Base-by-base conservation (phyloP, 148 eudicot species). In the Oxyria digyna region DNA sequence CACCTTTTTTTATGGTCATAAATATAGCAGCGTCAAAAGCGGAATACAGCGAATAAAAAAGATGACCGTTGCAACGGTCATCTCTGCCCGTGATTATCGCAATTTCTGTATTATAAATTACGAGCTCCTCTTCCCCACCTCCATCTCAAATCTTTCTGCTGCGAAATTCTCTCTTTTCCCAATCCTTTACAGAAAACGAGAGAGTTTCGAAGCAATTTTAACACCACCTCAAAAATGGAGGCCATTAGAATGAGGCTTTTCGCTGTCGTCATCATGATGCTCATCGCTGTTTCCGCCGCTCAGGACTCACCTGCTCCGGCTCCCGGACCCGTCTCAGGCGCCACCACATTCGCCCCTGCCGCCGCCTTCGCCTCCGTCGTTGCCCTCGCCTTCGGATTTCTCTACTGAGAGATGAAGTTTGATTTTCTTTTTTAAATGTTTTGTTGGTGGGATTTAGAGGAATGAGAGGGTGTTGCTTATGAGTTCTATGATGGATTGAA, bases 211-310 rank as follows among this genome's bases (percentile, higher is more conserved):
- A 24, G 14, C 62, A 1, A n/a, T 24, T 10, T 6, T 9, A 10
- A 54, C 12, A 26, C 26, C 4, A 35, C 4, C 3, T 35, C n/a
- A 11, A 29, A 68, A 72, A 81, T 81, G 84, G 84, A 81, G 62
- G 76, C 83, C 54, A 71, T 77, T 80, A 80, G 69, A 49, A 71
- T 76, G 73, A 77, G 68, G 24, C 43, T 71, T 0, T 48, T 71
- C 11, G 77, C 71, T 40, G 81, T 76, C 45, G 50, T 71, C 1
- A 40, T 75, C 6, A 62, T 78, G 67, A 64, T 75, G 74, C 13
- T 78, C 42, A 72, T 78, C 57, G 84, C 81, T 17, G 71, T 74
- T 45, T 72, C 64, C 11, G 74, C 77, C 48, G 84, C 84, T 17
- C 75, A 35, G 8, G 82, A 81, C 4, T 67, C 79, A 9, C 84